Evolutionary conservation across 768 basidiomycete genomes (phyloP).

Genomic region (Psilocybe cyanescens): DNA sequence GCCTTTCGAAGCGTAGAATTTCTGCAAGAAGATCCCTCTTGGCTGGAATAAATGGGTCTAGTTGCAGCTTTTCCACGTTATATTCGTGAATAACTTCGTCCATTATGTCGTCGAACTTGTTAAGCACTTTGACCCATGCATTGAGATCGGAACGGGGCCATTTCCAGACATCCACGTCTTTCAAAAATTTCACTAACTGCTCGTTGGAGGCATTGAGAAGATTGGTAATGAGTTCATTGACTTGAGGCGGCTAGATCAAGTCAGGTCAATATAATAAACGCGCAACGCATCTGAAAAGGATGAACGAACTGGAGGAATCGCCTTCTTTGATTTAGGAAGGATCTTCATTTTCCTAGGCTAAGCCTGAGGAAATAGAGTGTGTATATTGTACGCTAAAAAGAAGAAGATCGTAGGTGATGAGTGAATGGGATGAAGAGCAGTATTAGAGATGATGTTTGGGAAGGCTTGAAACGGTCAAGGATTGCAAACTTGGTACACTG

Average conservation of each 20-base stretch:
- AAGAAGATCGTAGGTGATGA: neutral
- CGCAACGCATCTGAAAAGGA: slow-evolving; percentile 18
- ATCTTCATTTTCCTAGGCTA: slow-evolving; percentile 83
- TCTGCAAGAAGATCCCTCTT: slow-evolving; percentile 78
- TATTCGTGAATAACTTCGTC: slow-evolving; percentile 85
- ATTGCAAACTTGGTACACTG: slow-evolving; percentile 7
- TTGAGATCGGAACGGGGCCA: slow-evolving; percentile 98
- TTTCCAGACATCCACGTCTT: slow-evolving; percentile 80
- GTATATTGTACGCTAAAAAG: slow-evolving; percentile 5
- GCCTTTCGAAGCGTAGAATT: slow-evolving; percentile 85
- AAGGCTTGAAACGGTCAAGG: slow-evolving; percentile 4
- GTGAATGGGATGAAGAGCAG: slow-evolving; percentile 5
- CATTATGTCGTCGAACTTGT: slow-evolving; percentile 92
- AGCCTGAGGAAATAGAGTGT: slow-evolving; percentile 37
- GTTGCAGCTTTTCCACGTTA: slow-evolving; percentile 83
- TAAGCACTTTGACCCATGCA: slow-evolving; percentile 94
- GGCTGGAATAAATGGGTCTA: slow-evolving; percentile 73
- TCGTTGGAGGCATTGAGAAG: slow-evolving; percentile 70
- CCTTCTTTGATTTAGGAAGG: slow-evolving; percentile 82
- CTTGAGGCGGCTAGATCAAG: slow-evolving; percentile 67
- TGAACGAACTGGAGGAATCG: slow-evolving; percentile 69
- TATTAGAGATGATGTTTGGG: slow-evolving; percentile 6
- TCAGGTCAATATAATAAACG: slow-evolving; percentile 22
- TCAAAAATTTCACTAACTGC: slow-evolving; percentile 70
- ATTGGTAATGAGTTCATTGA: slow-evolving; percentile 78